phyloP scores from a whole-genome alignment of 78 protist species.

The Carpediemonas membranifera region DNA sequence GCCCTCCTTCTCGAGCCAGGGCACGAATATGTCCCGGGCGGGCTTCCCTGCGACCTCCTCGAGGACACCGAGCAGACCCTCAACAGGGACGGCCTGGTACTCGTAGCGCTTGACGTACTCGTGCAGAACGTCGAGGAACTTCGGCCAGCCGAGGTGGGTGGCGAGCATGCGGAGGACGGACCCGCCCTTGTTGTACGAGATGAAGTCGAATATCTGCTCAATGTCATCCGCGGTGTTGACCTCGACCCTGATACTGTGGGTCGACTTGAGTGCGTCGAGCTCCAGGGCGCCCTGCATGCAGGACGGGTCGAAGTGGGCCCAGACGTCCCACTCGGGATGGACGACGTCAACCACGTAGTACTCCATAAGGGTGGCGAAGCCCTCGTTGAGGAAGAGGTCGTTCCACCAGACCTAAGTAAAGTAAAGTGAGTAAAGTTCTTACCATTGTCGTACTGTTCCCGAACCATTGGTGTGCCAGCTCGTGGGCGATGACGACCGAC shows the following conservation, averaged over 20 bases:
- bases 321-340: conserved; percentile 70
- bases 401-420: conserved; percentile 46
- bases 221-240: conserved; percentile 12
- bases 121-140: not conserved
- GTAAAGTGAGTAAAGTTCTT: not conserved
- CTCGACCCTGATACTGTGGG: conserved; percentile 29
- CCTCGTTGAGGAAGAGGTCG: conserved; percentile 61
- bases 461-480: conserved; percentile 53
- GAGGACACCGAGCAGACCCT: too few relatives aligned
- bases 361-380: conserved; percentile 65
- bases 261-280: conserved; percentile 50
- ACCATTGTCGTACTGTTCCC: too few relatives aligned
- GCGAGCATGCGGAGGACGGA: not conserved
- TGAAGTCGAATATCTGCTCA: conserved; percentile 14
- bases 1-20: too few relatives aligned
- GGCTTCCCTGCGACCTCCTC: too few relatives aligned
- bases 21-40: too few relatives aligned
- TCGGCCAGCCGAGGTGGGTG: not conserved
- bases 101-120: not conserved
- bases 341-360: conserved; percentile 39
- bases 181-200: conserved; percentile 19
- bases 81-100: not conserved
- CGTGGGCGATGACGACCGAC: conserved; percentile 50
- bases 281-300: conserved; percentile 39
- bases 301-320: conserved; percentile 34